A percentile compares a stretch with the other conserved stretches of the same genome.
Conservation (phyloP, 2,329 filamentous ascomycete species). For the Alternaria rosae region DNA sequence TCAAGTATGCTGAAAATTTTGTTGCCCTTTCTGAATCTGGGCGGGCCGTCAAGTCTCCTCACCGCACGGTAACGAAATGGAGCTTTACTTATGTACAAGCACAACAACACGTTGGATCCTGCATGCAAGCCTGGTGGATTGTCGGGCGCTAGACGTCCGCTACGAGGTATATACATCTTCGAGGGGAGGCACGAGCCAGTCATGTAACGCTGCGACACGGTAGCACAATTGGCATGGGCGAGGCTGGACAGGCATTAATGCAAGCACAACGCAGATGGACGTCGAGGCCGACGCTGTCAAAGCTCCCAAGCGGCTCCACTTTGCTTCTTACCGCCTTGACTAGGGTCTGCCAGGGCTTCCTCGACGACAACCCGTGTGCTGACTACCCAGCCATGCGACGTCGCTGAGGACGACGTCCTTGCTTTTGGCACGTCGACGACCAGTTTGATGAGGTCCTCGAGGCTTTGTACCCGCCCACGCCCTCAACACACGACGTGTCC, state of each 20-base stretch:
- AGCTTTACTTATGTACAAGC: conserved; percentile 22
- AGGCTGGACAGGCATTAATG: conserved; percentile 13
- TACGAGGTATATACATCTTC: conserved; percentile 11
- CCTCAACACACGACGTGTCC: conserved; percentile 6
- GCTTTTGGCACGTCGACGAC: not conserved
- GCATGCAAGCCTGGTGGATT: conserved; percentile 17
- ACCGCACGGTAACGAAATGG: conserved; percentile 20
- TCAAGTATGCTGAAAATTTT: conserved; percentile 16
- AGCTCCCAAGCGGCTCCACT: conserved; percentile 15
- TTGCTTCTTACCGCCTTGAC: conserved; percentile 21
- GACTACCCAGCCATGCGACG: not conserved
- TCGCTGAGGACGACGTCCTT: not conserved
- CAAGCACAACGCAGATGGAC: conserved; percentile 14
- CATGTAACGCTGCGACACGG: conserved; percentile 10
- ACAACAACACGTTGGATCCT: conserved; percentile 16
- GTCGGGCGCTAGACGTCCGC: conserved; percentile 15
- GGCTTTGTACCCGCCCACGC: conserved; percentile 9
- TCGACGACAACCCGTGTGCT: not conserved
- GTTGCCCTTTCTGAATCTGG: conserved; percentile 21
- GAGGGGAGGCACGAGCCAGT: conserved; percentile 14
- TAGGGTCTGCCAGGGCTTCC: conserved; percentile 1
- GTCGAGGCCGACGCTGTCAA: conserved; percentile 4
- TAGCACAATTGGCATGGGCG: conserved; percentile 10
- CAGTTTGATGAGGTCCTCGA: not conserved
- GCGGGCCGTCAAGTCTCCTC: conserved; percentile 19